A percentile compares a stretch with the other conserved stretches of the same genome.
phyloP scores from a whole-genome alignment of 2,329 filamentous ascomycete species.

The Paraphaeosphaeria minitans region DNA sequence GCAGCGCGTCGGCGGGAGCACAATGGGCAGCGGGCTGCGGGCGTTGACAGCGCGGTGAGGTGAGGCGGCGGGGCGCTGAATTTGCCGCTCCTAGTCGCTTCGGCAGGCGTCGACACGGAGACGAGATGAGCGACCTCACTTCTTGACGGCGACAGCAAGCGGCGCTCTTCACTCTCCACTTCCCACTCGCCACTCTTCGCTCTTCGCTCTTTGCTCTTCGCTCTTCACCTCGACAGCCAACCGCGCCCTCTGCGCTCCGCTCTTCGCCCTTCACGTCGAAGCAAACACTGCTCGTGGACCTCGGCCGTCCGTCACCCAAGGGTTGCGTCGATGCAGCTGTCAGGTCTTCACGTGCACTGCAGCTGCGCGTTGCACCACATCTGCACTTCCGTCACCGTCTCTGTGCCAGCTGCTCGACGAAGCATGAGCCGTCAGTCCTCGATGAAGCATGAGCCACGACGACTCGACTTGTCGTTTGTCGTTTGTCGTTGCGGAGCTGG shows the following conservation, averaged over 20 bases:
- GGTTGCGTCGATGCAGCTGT: neutral
- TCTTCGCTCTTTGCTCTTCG: constrained; percentile 5
- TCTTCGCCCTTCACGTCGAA: constrained; percentile 5
- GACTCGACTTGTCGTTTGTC: neutral
- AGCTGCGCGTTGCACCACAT: constrained; percentile 5
- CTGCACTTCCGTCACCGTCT: constrained; percentile 6
- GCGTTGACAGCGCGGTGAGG: constrained; percentile 10
- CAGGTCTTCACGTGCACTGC: constrained; percentile 5
- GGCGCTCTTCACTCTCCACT: no score
- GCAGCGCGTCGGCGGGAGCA: constrained; percentile 14
- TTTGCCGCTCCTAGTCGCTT: constrained; percentile 10
- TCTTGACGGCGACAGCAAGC: constrained; percentile 5
- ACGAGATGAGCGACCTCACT: neutral
- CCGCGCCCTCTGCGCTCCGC: no score
- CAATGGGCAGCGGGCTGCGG: constrained; percentile 14
- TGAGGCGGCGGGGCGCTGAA: constrained; percentile 9
- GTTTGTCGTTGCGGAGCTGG: neutral
- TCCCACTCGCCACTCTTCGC: no score
- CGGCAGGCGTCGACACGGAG: no score
- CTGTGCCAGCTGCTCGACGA: neutral
- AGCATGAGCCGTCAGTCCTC: no score
- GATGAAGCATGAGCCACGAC: neutral
- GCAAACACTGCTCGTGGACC: neutral
- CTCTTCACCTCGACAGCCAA: constrained; percentile 6
- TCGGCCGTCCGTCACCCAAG: neutral